Evolutionary conservation across 2,329 filamentous ascomycete species (phyloP).

Genomic region (Ascochyta clinopodiicola): DNA sequence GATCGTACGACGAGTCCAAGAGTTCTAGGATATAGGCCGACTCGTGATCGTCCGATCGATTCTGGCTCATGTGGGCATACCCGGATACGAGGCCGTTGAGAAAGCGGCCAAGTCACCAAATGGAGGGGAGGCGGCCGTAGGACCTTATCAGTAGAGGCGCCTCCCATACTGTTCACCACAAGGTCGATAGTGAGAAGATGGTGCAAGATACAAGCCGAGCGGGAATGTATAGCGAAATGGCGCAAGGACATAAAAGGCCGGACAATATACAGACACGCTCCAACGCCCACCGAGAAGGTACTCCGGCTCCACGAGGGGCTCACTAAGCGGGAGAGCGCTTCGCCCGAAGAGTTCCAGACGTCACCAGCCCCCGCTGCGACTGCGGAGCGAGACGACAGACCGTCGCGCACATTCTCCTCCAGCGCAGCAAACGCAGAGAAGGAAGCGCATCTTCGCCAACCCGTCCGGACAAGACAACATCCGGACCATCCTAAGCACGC

Average conservation of each 20-base stretch:
- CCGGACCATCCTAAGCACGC: too few species aligned
- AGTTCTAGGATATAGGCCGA: conserved; percentile 5
- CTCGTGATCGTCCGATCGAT: conserved; percentile 17
- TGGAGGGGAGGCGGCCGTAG: conserved; percentile 19
- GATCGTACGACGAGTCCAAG: conserved; percentile 11
- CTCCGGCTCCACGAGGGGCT: conserved; percentile 22
- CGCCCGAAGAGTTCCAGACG: too few species aligned
- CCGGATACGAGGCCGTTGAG: background rate
- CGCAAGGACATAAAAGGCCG: background rate
- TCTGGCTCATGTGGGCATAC: conserved; percentile 9
- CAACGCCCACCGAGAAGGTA: conserved; percentile 16
- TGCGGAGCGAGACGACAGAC: too few species aligned
- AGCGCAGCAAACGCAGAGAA: too few species aligned
- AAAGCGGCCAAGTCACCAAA: conserved; percentile 6
- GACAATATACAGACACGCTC: conserved; percentile 17
- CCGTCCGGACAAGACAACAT: too few species aligned
- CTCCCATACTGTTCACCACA: conserved; percentile 4
- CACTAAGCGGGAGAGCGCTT: conserved; percentile 18
- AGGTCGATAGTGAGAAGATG: conserved; percentile 12
- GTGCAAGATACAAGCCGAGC: background rate
- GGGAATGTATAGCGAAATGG: too few species aligned
- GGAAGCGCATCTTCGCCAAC: too few species aligned
- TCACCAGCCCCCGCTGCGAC: too few species aligned
- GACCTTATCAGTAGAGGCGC: conserved; percentile 16
- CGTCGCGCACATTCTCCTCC: too few species aligned